These are phyloP conservation scores for Nyctanthes arbortristis DNA, from an alignment of 257 asterid species.

Conservation along the genomic window DNA sequence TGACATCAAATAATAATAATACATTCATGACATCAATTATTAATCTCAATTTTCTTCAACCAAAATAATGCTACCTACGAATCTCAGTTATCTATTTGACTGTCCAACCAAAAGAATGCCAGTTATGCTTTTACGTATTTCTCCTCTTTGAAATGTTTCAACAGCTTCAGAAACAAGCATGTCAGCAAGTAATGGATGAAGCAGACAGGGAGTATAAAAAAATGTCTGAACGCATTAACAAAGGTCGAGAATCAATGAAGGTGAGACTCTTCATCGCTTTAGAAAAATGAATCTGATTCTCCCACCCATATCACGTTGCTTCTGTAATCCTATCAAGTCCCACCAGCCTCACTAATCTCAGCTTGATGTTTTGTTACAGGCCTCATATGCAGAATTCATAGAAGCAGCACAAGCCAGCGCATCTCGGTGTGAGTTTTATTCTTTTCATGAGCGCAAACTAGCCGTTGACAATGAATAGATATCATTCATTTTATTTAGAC, in stretches of 20 bases:
- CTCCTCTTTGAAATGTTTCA: constrained; percentile 12
- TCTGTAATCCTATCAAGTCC: neutral
- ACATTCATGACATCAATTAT: too few species aligned
- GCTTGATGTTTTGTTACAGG: constrained; percentile 51
- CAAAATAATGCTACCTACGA: too few species aligned
- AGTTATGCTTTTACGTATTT: constrained; percentile 4
- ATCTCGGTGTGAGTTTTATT: constrained; percentile 66
- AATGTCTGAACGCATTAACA: constrained; percentile 58
- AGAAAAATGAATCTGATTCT: constrained; percentile 4
- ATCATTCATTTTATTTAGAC: neutral
- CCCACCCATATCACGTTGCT: neutral
- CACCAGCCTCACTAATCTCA: constrained; percentile 13
- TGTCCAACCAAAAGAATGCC: neutral
- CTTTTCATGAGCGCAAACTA: neutral
- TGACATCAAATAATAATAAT: too few species aligned
- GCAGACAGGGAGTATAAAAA: constrained; percentile 76
- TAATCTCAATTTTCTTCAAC: too few species aligned
- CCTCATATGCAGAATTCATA: constrained; percentile 66
- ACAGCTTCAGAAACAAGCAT: constrained; percentile 82
- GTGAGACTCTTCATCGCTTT: constrained; percentile 32
- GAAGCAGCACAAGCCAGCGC: constrained; percentile 69
- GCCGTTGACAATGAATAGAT: neutral
- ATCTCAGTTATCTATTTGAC: too few species aligned
- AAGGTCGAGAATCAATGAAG: constrained; percentile 83
- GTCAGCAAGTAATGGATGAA: constrained; percentile 74